Evolutionary conservation across 768 basidiomycete genomes (phyloP).

Genomic region (Tricholomella constricta): DNA sequence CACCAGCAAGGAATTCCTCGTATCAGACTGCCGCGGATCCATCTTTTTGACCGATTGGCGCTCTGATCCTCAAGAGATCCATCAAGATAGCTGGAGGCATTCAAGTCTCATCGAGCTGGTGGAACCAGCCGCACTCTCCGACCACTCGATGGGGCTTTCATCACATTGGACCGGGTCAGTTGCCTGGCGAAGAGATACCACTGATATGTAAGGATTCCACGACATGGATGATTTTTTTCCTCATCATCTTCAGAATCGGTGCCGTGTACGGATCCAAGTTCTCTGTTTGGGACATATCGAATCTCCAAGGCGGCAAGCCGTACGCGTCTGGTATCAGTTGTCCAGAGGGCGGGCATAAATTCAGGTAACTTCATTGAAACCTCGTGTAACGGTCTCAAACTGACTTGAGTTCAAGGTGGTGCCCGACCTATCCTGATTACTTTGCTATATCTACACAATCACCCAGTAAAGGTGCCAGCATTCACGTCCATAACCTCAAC

Average conservation of each 20-base stretch:
- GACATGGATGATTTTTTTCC: not conserved
- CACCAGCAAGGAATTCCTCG: constrained; percentile 77
- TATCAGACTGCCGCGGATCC: constrained; percentile 73
- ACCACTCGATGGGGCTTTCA: constrained; percentile 47
- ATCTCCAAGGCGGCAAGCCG: constrained; percentile 75
- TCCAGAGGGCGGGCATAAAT: constrained; percentile 64
- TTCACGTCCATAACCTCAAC: constrained; percentile 69
- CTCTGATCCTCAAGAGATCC: constrained; percentile 59
- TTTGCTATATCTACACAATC: constrained; percentile 75
- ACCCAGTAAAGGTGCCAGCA: constrained; percentile 59
- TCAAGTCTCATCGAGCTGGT: constrained; percentile 69
- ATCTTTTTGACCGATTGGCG: constrained; percentile 85
- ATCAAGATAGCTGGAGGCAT: constrained; percentile 59
- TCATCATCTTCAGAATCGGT: constrained; percentile 55
- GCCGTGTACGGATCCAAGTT: constrained; percentile 73
- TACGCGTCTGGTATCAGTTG: constrained; percentile 61
- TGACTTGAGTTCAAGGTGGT: constrained; percentile 57
- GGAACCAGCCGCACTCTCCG: constrained; percentile 65
- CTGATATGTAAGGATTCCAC: constrained; percentile 58
- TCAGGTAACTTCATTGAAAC: constrained; percentile 49
- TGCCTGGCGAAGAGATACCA: constrained; percentile 70
- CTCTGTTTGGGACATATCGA: constrained; percentile 75
- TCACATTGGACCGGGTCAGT: constrained; percentile 57
- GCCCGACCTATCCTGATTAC: constrained; percentile 70
- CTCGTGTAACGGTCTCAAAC: not conserved